Conservation (phyloP, 2,329 filamentous ascomycete species). For the Xylaria sp. region DNA sequence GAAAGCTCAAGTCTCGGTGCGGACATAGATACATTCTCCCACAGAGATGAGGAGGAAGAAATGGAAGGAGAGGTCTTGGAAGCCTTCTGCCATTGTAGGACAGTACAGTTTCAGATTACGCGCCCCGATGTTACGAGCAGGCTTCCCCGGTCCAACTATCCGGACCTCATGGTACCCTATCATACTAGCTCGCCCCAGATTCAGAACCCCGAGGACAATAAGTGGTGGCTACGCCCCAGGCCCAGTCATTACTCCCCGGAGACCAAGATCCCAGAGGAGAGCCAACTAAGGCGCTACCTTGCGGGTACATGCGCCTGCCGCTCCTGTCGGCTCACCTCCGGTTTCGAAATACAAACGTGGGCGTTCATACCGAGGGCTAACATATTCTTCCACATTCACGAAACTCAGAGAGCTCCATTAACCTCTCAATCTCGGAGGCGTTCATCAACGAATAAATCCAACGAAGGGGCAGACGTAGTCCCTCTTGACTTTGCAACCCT, state of each 20-base stretch:
- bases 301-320: slow-evolving; percentile 70
- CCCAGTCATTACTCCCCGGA: slow-evolving; percentile 28
- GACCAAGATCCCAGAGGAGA: slow-evolving; percentile 48
- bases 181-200: slow-evolving; percentile 49
- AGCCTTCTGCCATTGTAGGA: slow-evolving; percentile 64
- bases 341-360: slow-evolving; percentile 74
- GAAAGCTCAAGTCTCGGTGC: neutral
- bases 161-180: slow-evolving; percentile 64
- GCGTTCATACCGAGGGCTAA: slow-evolving; percentile 70
- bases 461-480: slow-evolving; percentile 10
- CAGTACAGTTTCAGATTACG: slow-evolving; percentile 65
- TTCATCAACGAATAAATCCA: neutral
- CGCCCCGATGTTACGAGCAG: slow-evolving; percentile 61
- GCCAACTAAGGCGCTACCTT: slow-evolving; percentile 54
- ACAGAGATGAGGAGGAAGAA: slow-evolving; percentile 13
- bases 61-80: slow-evolving; percentile 47
- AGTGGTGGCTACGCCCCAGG: slow-evolving; percentile 67
- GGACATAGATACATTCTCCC: slow-evolving; percentile 7
- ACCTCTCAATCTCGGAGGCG: neutral
- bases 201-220: slow-evolving; percentile 59
- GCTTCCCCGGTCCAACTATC: slow-evolving; percentile 57
- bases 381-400: slow-evolving; percentile 57
- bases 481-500: slow-evolving; percentile 52
- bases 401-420: slow-evolving; percentile 40
- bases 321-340: slow-evolving; percentile 68